These are phyloP conservation scores for Phytophthora chlamydospora DNA, from an alignment of 352 stramenopile genomes.

Conservation along the genomic window DNA sequence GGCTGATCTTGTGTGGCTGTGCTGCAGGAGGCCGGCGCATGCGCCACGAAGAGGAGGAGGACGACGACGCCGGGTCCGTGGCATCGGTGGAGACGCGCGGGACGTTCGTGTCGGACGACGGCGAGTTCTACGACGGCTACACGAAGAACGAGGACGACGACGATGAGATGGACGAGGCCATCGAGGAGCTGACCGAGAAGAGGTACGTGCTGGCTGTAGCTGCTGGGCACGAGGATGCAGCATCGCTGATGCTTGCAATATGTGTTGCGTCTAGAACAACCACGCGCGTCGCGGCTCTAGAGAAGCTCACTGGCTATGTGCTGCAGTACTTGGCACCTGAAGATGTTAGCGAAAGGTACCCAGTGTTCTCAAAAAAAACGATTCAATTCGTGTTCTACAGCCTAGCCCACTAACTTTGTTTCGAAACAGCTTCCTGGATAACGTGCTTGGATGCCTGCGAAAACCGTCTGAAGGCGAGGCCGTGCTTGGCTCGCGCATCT, in stretches of 20 bases:
- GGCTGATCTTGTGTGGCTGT: slow-evolving; percentile 8
- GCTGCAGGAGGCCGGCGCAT: slow-evolving; percentile 54
- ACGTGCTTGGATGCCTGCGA: slow-evolving; percentile 69
- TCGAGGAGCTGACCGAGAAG: slow-evolving; percentile 84
- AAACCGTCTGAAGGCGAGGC: slow-evolving; percentile 78
- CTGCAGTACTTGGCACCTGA: slow-evolving; percentile 75
- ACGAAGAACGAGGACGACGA: slow-evolving; percentile 67
- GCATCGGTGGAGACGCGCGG: slow-evolving; percentile 71
- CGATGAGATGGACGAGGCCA: slow-evolving; percentile 68
- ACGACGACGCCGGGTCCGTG: slow-evolving; percentile 73
- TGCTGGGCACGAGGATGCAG: neutral
- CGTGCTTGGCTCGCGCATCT: slow-evolving; percentile 65
- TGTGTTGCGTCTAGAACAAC: slow-evolving; percentile 51
- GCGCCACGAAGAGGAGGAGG: slow-evolving; percentile 71
- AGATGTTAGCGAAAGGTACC: slow-evolving; percentile 73
- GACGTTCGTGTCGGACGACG: slow-evolving; percentile 68
- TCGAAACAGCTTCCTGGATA: slow-evolving; percentile 65
- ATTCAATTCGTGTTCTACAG: neutral
- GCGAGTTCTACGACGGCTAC: slow-evolving; percentile 74
- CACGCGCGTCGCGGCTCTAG: slow-evolving; percentile 71
- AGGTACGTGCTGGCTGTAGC: slow-evolving; percentile 39
- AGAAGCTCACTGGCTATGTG: slow-evolving; percentile 66
- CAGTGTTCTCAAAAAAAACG: neutral
- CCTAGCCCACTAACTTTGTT: neutral
- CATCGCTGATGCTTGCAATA: slow-evolving; percentile 5